Evolutionary conservation across 1,284 basidiomycete genomes (phyloP).

Genomic region (Rhodofomes roseus): DNA sequence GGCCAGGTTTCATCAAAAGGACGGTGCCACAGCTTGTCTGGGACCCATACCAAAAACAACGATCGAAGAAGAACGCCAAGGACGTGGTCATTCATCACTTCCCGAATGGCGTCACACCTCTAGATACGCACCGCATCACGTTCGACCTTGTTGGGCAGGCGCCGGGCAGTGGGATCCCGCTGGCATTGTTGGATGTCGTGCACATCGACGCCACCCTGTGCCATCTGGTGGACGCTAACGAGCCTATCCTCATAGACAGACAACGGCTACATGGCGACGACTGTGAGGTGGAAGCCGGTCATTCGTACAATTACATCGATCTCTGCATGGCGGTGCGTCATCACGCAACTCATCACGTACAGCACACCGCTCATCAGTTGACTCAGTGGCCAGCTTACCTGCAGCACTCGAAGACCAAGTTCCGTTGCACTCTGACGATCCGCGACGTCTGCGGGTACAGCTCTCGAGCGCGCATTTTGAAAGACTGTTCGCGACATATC

Average conservation of each 20-base stretch:
- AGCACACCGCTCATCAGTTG: too few relatives aligned
- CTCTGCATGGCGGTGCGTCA: not conserved
- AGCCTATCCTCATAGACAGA: not conserved
- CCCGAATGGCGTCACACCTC: not conserved
- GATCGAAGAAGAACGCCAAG: not conserved
- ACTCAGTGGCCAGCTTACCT: not conserved
- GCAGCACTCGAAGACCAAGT: not conserved
- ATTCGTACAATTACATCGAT: not conserved
- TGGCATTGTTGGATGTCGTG: not conserved
- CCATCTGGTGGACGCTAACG: not conserved
- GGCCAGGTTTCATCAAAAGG: not conserved
- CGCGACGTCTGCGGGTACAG: not conserved
- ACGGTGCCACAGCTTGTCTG: not conserved
- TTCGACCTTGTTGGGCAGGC: not conserved
- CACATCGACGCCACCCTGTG: not conserved
- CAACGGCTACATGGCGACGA: not conserved
- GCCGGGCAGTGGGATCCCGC: not conserved
- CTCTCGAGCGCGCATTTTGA: not conserved
- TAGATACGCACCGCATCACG: not conserved
- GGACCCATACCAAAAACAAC: not conserved
- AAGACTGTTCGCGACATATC: not conserved
- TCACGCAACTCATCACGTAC: not conserved
- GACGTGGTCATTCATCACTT: not conserved
- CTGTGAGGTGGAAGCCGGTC: not conserved
- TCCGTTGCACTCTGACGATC: not conserved